Conservation (phyloP, 2,329 filamentous ascomycete species). For the Hypoxylon sp. region DNA sequence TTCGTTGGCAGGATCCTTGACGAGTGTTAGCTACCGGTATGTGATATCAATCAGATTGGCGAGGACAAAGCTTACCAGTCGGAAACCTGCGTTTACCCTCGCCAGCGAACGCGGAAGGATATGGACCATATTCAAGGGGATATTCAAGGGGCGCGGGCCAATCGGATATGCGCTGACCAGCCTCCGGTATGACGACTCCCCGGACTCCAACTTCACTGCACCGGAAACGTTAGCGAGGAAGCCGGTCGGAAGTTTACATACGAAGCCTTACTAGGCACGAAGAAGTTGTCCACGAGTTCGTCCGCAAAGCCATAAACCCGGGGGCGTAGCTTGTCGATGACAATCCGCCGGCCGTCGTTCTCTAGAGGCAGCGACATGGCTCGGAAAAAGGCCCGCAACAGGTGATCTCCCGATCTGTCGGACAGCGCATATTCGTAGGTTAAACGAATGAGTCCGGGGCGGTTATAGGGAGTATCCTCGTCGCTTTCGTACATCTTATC, state of each 20-base stretch:
- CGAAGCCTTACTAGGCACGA: constrained; percentile 35
- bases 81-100: constrained; percentile 8
- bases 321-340: constrained; percentile 27
- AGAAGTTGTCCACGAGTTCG: constrained; percentile 42
- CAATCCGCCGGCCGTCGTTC: constrained; percentile 17
- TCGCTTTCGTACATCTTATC: background rate
- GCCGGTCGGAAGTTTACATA: background rate
- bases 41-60: background rate
- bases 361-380: constrained; percentile 31
- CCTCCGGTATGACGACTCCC: too few relatives aligned
- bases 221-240: constrained; percentile 7
- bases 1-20: constrained; percentile 40
- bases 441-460: constrained; percentile 35
- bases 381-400: constrained; percentile 39
- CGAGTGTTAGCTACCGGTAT: constrained; percentile 8
- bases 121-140: constrained; percentile 37
- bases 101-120: constrained; percentile 35
- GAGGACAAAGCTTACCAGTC: constrained; percentile 20
- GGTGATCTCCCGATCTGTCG: constrained; percentile 35
- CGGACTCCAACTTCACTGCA: too few relatives aligned
- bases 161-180: too few relatives aligned
- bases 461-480: constrained; percentile 30
- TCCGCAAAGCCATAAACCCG: constrained; percentile 38
- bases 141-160: too few relatives aligned
- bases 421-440: constrained; percentile 41